Evolutionary conservation across 2,329 filamentous ascomycete species (phyloP), one percentile per base, ranked within the genome.

Genomic region (Botrytis aclada): DNA sequence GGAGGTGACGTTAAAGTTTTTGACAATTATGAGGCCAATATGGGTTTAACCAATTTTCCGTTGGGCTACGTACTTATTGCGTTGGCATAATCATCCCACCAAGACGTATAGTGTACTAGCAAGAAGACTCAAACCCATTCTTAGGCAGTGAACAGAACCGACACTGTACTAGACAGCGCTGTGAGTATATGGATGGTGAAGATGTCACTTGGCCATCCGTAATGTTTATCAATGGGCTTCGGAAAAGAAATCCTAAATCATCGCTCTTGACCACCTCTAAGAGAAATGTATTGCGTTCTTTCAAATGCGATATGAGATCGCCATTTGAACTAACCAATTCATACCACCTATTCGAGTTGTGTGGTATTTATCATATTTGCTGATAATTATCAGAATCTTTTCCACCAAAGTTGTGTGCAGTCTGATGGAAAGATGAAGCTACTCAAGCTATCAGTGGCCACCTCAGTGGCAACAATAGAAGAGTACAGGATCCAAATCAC

Each of bases 1-100:
- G 6, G 5, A 16, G 12, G 1, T 32, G n/a, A 29, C 4, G 1
- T 14, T 8, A 5, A 18, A 3, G 18, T n/a, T 8, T 1, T 32
- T 32, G 10, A 56, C 3, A 8, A 18, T 45, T 45, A 29, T 56
- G 22, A 56, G 51, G 7, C 54, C 14, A 58, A 32, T 20, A 58
- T 22, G 16, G 29, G 2, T 14, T 58, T 6, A 58, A 32, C 6
- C 54, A 32, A 18, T 29, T n/a, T 29, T 54, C n/a, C 3, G 12
- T 29, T 3, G 51, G 51, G 51, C 25, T n/a, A n/a, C n/a, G n/a
- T n/a, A n/a, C n/a, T n/a, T n/a, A n/a, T n/a, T n/a, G n/a, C n/a
- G n/a, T 22, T 32, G 22, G 22, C 58, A 10, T 14, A n/a, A 6
- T 47, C 22, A 25, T 10, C 9, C 10, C 25, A 10, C 4, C 4